Percentiles rank a stretch among this genome's conserved stretches.
Conservation (phyloP, 2,329 filamentous ascomycete species). For the Sporothrix humicola region DNA sequence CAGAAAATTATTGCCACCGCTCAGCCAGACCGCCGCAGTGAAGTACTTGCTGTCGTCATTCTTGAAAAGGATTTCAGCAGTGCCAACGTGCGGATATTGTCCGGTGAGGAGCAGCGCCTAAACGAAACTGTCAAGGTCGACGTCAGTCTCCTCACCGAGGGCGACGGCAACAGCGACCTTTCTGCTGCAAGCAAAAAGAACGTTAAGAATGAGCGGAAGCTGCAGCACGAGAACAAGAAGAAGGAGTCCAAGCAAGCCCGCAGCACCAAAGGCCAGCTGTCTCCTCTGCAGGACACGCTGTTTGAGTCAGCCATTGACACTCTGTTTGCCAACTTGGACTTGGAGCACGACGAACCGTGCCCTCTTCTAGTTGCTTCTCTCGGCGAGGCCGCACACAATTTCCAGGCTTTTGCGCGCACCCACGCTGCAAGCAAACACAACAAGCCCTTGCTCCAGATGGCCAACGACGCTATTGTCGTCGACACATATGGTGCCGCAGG, state of each 20-base stretch:
- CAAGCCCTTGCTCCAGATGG: not conserved
- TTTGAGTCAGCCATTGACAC: not conserved
- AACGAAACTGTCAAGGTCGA: constrained; percentile 6
- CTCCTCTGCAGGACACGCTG: not conserved
- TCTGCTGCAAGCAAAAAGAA: not conserved
- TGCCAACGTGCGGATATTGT: not conserved
- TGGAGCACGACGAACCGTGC: not conserved
- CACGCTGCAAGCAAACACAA: not conserved
- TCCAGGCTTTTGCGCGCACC: not conserved
- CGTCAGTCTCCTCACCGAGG: not conserved
- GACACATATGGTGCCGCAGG: not conserved
- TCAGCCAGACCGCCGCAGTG: not conserved
- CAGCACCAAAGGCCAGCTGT: constrained; percentile 8
- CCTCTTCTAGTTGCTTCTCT: constrained; percentile 4
- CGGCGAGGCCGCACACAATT: constrained; percentile 15
- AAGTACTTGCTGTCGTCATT: not conserved
- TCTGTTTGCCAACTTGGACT: not conserved
- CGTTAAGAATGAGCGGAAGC: not conserved
- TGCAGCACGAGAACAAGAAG: not conserved
- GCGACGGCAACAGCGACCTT: not conserved
- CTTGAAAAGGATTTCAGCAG: not conserved
- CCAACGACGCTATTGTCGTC: constrained; percentile 10
- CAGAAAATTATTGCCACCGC: not conserved
- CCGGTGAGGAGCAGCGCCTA: not conserved
- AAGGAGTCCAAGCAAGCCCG: constrained; percentile 18